A percentile compares a stretch with the other conserved stretches of the same genome.
Conservation (phyloP, 345 rosid species). For the Acer saccharum region DNA sequence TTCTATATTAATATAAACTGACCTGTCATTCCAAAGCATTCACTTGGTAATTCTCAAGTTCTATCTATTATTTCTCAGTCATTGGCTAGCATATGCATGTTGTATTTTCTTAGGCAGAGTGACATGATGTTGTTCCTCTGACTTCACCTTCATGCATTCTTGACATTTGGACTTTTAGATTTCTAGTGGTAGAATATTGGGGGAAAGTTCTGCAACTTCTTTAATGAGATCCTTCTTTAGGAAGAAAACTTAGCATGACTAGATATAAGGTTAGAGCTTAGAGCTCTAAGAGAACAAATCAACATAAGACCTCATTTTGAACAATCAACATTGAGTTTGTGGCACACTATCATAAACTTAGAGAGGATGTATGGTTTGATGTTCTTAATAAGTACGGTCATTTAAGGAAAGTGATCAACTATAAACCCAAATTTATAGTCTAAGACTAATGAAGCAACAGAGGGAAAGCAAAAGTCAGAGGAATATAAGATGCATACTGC, state of each 20-base stretch:
- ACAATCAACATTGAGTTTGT: constrained; percentile 4
- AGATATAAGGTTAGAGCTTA: not conserved
- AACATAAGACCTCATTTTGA: not conserved
- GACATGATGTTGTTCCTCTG: not conserved
- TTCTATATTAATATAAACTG: not conserved
- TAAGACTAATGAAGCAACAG: not conserved
- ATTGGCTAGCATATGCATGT: not conserved
- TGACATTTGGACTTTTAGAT: not conserved
- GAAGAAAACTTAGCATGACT: not conserved
- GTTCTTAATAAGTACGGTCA: not conserved
- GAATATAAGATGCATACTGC: constrained; percentile 34
- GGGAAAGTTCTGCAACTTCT: not conserved
- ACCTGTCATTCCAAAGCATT: constrained; percentile 1
- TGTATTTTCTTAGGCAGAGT: not conserved
- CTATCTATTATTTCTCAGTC: not conserved
- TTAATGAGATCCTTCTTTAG: not conserved
- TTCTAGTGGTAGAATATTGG: not conserved
- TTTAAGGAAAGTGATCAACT: not conserved
- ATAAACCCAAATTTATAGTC: not conserved
- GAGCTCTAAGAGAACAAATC: not conserved
- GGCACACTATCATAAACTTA: not conserved
- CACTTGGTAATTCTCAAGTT: not conserved
- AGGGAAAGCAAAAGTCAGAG: constrained; percentile 8
- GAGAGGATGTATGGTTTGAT: not conserved
- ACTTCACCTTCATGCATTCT: not conserved